Percentiles rank a stretch among this genome's conserved stretches.
Evolutionary conservation across 2,329 filamentous ascomycete genomes (phyloP).

Genomic region (Talaromyces sp.): DNA sequence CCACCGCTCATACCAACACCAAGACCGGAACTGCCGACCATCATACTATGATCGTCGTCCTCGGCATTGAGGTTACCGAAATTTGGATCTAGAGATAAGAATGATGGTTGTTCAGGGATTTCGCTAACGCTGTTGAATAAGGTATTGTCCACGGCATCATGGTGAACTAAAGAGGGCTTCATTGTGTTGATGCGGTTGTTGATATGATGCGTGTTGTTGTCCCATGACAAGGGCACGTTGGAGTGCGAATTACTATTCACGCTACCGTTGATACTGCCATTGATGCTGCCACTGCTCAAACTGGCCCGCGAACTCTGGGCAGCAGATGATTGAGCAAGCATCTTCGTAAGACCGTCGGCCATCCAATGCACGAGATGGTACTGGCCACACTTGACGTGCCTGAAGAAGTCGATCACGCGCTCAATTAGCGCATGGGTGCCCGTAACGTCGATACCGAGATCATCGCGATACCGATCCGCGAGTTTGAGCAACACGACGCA

Average conservation of each 20-base stretch:
- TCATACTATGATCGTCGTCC: neutral
- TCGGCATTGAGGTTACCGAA: conserved; percentile 10
- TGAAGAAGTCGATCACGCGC: conserved; percentile 29
- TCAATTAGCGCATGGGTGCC: conserved; percentile 26
- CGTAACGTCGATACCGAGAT: conserved; percentile 31
- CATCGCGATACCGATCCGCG: conserved; percentile 35
- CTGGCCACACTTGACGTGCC: conserved; percentile 27
- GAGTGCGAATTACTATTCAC: conserved; percentile 2
- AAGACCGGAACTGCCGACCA: neutral
- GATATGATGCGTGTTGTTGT: neutral
- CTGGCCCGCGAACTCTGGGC: neutral
- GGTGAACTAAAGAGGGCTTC: neutral
- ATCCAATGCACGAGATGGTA: conserved; percentile 33
- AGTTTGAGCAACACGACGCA: conserved; percentile 41
- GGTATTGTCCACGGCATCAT: conserved; percentile 4
- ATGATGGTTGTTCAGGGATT: conserved; percentile 19
- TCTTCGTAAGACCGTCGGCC: conserved; percentile 31
- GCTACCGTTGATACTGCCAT: conserved; percentile 1
- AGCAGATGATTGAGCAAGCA: conserved; percentile 21
- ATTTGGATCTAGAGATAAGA: conserved; percentile 17
- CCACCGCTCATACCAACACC: neutral
- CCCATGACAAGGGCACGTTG: neutral
- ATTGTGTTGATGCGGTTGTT: neutral
- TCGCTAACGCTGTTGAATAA: conserved; percentile 16
- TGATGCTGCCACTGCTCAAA: neutral